Base-by-base conservation (phyloP, 345 rosid genomes). In the Odontarrhena argentea region DNA sequence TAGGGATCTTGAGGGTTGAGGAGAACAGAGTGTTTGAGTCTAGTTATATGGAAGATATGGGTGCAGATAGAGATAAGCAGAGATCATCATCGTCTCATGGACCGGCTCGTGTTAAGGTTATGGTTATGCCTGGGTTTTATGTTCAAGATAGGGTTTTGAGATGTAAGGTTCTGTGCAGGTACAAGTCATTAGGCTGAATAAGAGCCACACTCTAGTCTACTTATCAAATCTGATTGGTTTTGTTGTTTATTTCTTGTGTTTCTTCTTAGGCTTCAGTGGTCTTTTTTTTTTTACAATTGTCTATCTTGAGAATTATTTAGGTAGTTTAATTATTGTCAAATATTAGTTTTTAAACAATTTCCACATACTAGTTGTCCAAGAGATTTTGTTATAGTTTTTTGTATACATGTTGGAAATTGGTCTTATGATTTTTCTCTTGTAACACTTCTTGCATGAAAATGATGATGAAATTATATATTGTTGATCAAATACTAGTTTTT, bases 101-200 rank as follows among this genome's bases (percentile, higher is more conserved):
- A 56, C 74, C 75, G 6, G 79, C 75, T 51, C 15, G 81, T 71
- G 92, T 91, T 50, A 94, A 88, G 87, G 77, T 87, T 71, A 91
- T 88, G 99, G 96, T 91, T 41, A 87, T 87, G 88, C 99, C 97
- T 0, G 96, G 97, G 9, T 94, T 88, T 74, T 94, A 91, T 75
- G 86, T 94, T 38, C 85, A 80, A 44, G 91, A 79, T 26, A 87
- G 77, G 78, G 90, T 91, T 65, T 73, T 94, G 72, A 88, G 87
- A 74, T 88, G 99, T 70, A 91, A 91, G 87, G 99, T 91, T 71
- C 81, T 94, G 28, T 88, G 97, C 77, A 83, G 89, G 82, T 81
- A 85, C 30, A 88, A 85, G 79, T 65, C 85, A 70, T 64, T 69
- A 63, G 69, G 80, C 60, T 84, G 43, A 73, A 52, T 15, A 30